A percentile compares a stretch with the other conserved stretches of the same genome.
phyloP scores from a whole-genome alignment of 306 rosid species.

The Rosa persica region DNA sequence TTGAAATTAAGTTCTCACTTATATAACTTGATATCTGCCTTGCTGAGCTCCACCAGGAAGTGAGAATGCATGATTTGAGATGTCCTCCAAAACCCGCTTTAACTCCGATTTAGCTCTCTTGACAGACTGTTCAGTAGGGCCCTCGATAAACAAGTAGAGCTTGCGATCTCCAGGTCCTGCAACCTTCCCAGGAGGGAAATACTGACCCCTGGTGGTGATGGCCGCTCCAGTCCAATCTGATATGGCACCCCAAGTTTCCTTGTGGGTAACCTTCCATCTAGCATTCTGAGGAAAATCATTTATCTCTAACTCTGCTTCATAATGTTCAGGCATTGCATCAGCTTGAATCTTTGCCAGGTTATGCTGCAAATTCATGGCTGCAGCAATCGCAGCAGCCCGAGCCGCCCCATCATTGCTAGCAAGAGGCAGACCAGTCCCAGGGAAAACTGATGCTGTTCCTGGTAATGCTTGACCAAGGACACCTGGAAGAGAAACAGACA shows the following conservation, averaged over 20 bases:
- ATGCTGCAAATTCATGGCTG: slow-evolving; percentile 84
- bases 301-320: slow-evolving; percentile 86
- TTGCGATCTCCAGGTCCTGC: slow-evolving; percentile 94
- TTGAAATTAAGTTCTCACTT: slow-evolving; percentile 47
- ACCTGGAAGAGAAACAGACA: slow-evolving; percentile 61
- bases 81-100: slow-evolving; percentile 88
- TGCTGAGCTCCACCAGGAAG: slow-evolving; percentile 84
- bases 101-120: slow-evolving; percentile 87
- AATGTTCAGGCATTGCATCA: slow-evolving; percentile 84
- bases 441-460: slow-evolving; percentile 43
- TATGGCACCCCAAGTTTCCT: slow-evolving; percentile 92
- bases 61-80: slow-evolving; percentile 74
- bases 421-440: slow-evolving; percentile 56
- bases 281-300: slow-evolving; percentile 96
- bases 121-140: slow-evolving; percentile 87
- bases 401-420: slow-evolving; percentile 69
- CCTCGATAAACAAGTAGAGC: slow-evolving; percentile 88
- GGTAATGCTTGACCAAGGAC: slow-evolving; percentile 56
- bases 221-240: slow-evolving; percentile 98
- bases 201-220: slow-evolving; percentile 94
- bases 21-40: slow-evolving; percentile 78
- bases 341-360: slow-evolving; percentile 79
- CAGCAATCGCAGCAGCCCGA: slow-evolving; percentile 70
- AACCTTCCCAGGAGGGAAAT: slow-evolving; percentile 72
- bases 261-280: slow-evolving; percentile 94